Base-by-base conservation (phyloP, 768 basidiomycete genomes). In the Favolaschia claudopus region DNA sequence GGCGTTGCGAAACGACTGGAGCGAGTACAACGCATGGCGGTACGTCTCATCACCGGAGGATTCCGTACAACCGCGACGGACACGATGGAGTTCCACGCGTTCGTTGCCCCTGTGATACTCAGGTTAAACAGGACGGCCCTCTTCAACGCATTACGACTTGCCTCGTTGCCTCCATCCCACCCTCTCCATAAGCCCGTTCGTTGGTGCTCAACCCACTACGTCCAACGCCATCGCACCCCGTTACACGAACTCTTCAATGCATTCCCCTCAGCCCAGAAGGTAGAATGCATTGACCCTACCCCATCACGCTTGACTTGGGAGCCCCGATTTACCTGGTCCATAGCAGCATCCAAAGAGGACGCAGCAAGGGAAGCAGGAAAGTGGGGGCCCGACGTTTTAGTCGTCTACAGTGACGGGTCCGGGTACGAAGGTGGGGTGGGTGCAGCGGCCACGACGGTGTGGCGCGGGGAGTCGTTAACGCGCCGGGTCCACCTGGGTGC, bases 101-200 rank as follows among this genome's bases (percentile, higher is more conserved):
- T 60, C 25, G 28, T 66, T n/a, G 43, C 58, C 13, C 66, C 66
- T 17, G 47, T 57, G 13, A 39, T 40, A 20, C 36, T 63, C n/a
- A 54, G 53, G 1, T 45, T 60, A 22, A 60, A 60, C 45, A 24
- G 33, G 4, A 5, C 45, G 1, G 19, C 38, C 38, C 24, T 29
- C 45, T 14, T 32, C 9, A 19, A 36, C 36, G 53, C 51, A 13
- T 8, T 37, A 10, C 44, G 46, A 14, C 33, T 60, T 12, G 42
- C 34, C 1, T 29, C 46, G 5, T 46, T 60, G 7, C 59, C 53
- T 14, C 2, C 39, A 4, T 27, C 37, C 39, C 38, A 52, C 28
- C 51, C 51, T 8, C 51, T 52, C 28, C 51, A 52, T 4, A 5
- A 27, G n/a, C 51, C 7, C 22, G 39, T 42, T 27, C 28, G 20